phyloP scores from a whole-genome alignment of 2,329 filamentous ascomycete genomes.

The Penicillium corylophilum region DNA sequence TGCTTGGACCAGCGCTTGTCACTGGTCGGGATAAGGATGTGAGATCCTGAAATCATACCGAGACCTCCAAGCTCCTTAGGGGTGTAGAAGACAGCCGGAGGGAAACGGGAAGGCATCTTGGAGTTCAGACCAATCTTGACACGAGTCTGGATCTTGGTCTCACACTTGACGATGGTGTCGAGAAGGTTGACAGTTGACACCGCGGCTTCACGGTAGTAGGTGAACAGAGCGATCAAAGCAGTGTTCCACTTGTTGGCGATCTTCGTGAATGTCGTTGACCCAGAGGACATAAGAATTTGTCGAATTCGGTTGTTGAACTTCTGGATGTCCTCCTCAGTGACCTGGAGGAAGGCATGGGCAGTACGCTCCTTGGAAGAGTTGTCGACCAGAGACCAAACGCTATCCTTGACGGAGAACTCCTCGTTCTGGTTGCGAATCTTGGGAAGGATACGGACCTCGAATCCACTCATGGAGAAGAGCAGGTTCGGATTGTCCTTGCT shows the following conservation, averaged over 20 bases:
- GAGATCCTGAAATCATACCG: constrained; percentile 98
- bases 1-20: constrained; percentile 99
- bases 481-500: constrained; percentile 96
- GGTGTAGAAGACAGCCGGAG: constrained; percentile 96
- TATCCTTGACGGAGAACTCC: constrained; percentile 96
- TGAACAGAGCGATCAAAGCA: constrained; percentile 92
- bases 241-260: constrained; percentile 99
- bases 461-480: constrained; percentile 96
- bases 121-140: constrained; percentile 99
- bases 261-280: constrained; percentile 99
- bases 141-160: constrained; percentile 98
- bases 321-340: constrained; percentile 95
- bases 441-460: constrained; percentile 92
- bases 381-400: constrained; percentile 95
- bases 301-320: constrained; percentile 99
- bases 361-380: constrained; percentile 96
- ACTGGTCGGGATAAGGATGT: constrained; percentile 94
- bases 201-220: constrained; percentile 96
- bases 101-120: constrained; percentile 99
- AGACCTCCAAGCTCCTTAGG: constrained; percentile 96
- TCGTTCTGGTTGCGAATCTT: constrained; percentile 95
- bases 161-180: constrained; percentile 98
- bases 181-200: constrained; percentile 92
- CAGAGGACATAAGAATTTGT: constrained; percentile 98
- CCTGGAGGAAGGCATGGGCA: constrained; percentile 94